Evolutionary conservation across 2,329 filamentous ascomycete species (phyloP).

Genomic region (Aspergillus sp.): DNA sequence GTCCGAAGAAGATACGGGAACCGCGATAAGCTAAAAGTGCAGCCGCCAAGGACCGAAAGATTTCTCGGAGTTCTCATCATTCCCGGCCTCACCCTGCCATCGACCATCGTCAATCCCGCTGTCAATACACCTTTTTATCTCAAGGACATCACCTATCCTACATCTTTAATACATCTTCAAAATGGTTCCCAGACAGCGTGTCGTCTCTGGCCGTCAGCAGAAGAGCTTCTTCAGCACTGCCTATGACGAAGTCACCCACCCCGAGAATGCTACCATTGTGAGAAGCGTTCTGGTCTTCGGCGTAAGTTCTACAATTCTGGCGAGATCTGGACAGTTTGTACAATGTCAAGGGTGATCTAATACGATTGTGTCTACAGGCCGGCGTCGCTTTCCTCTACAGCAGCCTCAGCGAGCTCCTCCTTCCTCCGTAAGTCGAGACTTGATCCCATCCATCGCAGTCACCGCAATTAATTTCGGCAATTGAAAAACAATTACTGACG

Average conservation of each 20-base stretch:
- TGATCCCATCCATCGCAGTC: slow-evolving; percentile 24
- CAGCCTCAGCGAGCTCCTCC: slow-evolving; percentile 66
- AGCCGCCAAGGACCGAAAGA: slow-evolving; percentile 38
- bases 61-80: slow-evolving; percentile 31
- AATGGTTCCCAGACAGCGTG: slow-evolving; percentile 67
- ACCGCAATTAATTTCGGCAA: slow-evolving; percentile 9
- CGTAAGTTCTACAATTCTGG: slow-evolving; percentile 51
- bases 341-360: slow-evolving; percentile 9
- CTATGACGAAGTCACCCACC: slow-evolving; percentile 64
- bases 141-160: slow-evolving; percentile 6
- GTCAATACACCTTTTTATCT: not conserved
- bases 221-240: slow-evolving; percentile 59
- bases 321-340: not conserved
- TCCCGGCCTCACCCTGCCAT: slow-evolving; percentile 13
- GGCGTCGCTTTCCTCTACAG: slow-evolving; percentile 69
- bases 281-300: slow-evolving; percentile 69
- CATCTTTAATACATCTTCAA: slow-evolving; percentile 5
- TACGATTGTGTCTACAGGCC: slow-evolving; percentile 48
- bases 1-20: slow-evolving; percentile 29
- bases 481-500: slow-evolving; percentile 21
- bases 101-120: slow-evolving; percentile 10
- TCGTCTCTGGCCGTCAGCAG: slow-evolving; percentile 47
- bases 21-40: slow-evolving; percentile 35
- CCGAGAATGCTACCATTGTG: slow-evolving; percentile 70
- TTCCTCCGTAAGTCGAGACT: slow-evolving; percentile 57